These are phyloP conservation scores for Sinapis alba DNA, from an alignment of 441 rosid genomes.

Conservation along the genomic window DNA sequence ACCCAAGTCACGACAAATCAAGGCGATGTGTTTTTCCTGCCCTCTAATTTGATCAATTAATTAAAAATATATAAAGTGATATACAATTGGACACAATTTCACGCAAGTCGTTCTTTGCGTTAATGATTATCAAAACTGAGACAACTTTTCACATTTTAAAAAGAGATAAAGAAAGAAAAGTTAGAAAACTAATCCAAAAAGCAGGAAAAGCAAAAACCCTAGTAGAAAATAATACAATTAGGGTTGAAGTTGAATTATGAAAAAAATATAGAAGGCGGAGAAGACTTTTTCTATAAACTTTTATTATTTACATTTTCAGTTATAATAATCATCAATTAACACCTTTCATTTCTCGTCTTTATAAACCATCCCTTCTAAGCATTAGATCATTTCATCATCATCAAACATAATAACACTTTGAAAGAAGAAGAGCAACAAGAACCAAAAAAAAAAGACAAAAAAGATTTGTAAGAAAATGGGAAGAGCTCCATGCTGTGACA, in stretches of 20 bases:
- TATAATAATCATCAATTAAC: slow-evolving; percentile 41
- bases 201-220: slow-evolving; percentile 49
- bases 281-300: slow-evolving; percentile 34
- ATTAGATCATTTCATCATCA: slow-evolving; percentile 36
- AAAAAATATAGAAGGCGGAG: slow-evolving; percentile 33
- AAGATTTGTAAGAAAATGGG: slow-evolving; percentile 58
- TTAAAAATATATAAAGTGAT: slow-evolving; percentile 27
- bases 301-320: slow-evolving; percentile 42
- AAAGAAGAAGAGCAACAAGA: slow-evolving; percentile 24
- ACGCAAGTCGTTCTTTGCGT: slow-evolving; percentile 41
- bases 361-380: slow-evolving; percentile 29
- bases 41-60: slow-evolving; percentile 28
- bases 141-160: slow-evolving; percentile 48
- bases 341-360: slow-evolving; percentile 30
- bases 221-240: slow-evolving; percentile 39
- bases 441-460: slow-evolving; percentile 21
- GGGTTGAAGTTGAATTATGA: slow-evolving; percentile 41
- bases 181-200: slow-evolving; percentile 71
- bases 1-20: slow-evolving; percentile 49
- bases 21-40: slow-evolving; percentile 41
- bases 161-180: slow-evolving; percentile 28
- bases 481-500: slow-evolving; percentile 98
- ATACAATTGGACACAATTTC: slow-evolving; percentile 19
- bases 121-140: slow-evolving; percentile 42
- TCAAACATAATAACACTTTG: slow-evolving; percentile 16